phyloP scores from a whole-genome alignment of 306 rosid genomes.

The Mucuna pruriens region DNA sequence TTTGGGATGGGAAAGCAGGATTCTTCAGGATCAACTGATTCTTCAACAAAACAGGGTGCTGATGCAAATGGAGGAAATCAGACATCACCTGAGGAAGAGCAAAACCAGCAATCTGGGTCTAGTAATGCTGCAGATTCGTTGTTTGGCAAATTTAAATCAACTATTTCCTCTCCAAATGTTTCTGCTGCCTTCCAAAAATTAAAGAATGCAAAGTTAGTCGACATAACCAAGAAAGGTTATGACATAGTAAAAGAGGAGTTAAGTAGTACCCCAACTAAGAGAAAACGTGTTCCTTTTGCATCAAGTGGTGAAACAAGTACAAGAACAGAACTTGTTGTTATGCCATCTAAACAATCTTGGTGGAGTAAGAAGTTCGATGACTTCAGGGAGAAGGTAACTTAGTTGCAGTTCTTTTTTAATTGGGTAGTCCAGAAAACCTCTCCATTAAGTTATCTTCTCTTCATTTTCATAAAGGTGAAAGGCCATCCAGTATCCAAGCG shows the following conservation, averaged over 20 bases:
- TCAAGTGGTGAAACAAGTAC: conserved; percentile 69
- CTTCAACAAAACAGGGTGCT: conserved; percentile 57
- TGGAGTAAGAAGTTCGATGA: conserved; percentile 86
- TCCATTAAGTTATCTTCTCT: conserved; percentile 29
- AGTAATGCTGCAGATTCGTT: conserved; percentile 61
- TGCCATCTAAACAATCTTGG: conserved; percentile 69
- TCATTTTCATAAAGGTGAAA: conserved; percentile 56
- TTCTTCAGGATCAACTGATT: conserved; percentile 57
- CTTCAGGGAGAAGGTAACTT: conserved; percentile 71
- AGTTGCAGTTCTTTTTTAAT: neutral
- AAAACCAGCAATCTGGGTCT: conserved; percentile 50
- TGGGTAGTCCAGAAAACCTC: neutral
- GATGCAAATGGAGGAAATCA: conserved; percentile 53
- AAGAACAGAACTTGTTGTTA: conserved; percentile 68
- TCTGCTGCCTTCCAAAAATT: conserved; percentile 70
- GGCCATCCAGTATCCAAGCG: conserved; percentile 66
- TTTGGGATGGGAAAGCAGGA: conserved; percentile 73
- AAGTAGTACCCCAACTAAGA: conserved; percentile 63
- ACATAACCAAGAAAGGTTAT: conserved; percentile 82
- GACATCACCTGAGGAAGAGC: conserved; percentile 54
- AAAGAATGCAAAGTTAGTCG: conserved; percentile 69
- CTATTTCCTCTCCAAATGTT: conserved; percentile 61
- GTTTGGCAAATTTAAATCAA: conserved; percentile 76
- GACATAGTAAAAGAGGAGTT: conserved; percentile 83
- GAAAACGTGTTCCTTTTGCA: conserved; percentile 58